Conservation (phyloP, 352 stramenopile species). For the Globisporangium nodosum region DNA sequence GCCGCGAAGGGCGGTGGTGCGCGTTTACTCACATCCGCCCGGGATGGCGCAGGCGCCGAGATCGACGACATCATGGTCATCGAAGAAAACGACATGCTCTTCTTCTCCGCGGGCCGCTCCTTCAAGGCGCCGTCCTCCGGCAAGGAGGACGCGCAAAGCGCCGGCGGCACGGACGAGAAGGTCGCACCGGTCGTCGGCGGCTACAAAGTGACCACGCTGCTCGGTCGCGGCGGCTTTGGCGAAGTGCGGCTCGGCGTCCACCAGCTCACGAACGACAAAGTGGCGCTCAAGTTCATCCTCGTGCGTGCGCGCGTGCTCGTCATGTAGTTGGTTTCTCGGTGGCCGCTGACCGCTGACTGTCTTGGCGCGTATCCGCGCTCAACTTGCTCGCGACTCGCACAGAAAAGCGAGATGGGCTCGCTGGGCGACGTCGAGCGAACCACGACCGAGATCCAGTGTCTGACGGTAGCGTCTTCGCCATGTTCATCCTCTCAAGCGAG, state of each 20-base stretch:
- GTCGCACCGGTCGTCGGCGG: slow-evolving; percentile 68
- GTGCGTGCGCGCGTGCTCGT: slow-evolving; percentile 15
- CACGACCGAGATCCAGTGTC: slow-evolving; percentile 84
- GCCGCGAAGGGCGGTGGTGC: not conserved
- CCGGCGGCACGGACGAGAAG: slow-evolving; percentile 33
- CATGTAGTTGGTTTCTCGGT: not conserved
- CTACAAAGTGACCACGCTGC: slow-evolving; percentile 74
- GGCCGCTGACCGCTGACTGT: not conserved
- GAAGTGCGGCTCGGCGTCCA: slow-evolving; percentile 74
- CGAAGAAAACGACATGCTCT: slow-evolving; percentile 88
- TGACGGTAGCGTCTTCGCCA: slow-evolving; percentile 33
- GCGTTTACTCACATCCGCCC: not conserved
- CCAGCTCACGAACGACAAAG: slow-evolving; percentile 81
- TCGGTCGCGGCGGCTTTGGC: slow-evolving; percentile 79
- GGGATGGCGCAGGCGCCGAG: slow-evolving; percentile 44
- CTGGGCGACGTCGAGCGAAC: slow-evolving; percentile 83
- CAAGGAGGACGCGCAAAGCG: slow-evolving; percentile 31
- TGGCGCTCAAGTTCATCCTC: slow-evolving; percentile 86
- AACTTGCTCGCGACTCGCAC: no score
- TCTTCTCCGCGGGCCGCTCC: slow-evolving; percentile 76
- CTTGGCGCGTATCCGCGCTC: no score
- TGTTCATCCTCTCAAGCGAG: not conserved
- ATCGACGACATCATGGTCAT: slow-evolving; percentile 90
- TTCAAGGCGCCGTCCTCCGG: slow-evolving; percentile 67
- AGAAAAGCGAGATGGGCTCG: slow-evolving; percentile 87